phyloP scores from a whole-genome alignment of 1,284 basidiomycete genomes.

The Entoloma clypeatum region DNA sequence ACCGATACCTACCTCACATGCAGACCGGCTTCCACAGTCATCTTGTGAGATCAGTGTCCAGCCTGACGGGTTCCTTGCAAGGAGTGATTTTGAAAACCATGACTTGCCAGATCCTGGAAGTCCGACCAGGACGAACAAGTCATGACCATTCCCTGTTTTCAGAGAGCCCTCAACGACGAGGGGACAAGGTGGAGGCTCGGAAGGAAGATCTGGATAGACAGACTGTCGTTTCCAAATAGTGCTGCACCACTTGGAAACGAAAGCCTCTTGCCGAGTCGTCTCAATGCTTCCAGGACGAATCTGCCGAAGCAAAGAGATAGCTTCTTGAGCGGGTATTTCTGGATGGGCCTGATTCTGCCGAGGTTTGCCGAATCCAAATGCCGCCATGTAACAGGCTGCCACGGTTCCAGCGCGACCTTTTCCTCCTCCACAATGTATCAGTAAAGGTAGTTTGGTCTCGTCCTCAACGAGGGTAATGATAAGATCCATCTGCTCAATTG shows the following conservation, averaged over 20 bases:
- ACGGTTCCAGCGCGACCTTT: slow-evolving; percentile 62
- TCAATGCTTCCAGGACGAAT: slow-evolving; percentile 55
- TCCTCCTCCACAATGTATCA: slow-evolving; percentile 61
- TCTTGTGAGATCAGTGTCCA: slow-evolving; percentile 54
- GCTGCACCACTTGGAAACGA: slow-evolving; percentile 54
- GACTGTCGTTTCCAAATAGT: slow-evolving; percentile 56
- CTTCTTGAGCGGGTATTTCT: slow-evolving; percentile 44
- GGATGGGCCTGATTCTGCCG: slow-evolving; percentile 39
- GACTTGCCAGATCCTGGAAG: slow-evolving; percentile 62
- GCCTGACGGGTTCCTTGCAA: slow-evolving; percentile 38
- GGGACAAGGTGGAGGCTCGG: slow-evolving; percentile 46
- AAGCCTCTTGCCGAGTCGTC: slow-evolving; percentile 50
- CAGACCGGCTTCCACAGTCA: slow-evolving; percentile 45
- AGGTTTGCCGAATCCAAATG: slow-evolving; percentile 48
- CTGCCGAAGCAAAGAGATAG: slow-evolving; percentile 42
- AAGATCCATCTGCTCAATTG: slow-evolving; percentile 57
- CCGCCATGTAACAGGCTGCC: slow-evolving; percentile 55
- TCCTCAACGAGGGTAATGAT: slow-evolving; percentile 46
- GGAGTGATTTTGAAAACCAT: slow-evolving; percentile 45
- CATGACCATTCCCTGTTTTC: slow-evolving; percentile 25
- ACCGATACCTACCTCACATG: slow-evolving; percentile 50
- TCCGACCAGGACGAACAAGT: slow-evolving; percentile 53
- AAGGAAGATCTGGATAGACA: slow-evolving; percentile 42
- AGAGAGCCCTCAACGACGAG: slow-evolving; percentile 42
- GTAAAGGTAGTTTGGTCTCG: slow-evolving; percentile 41